Evolutionary conservation across 108 stramenopile species (phyloP).

Genomic region (Cyclotella atomus): DNA sequence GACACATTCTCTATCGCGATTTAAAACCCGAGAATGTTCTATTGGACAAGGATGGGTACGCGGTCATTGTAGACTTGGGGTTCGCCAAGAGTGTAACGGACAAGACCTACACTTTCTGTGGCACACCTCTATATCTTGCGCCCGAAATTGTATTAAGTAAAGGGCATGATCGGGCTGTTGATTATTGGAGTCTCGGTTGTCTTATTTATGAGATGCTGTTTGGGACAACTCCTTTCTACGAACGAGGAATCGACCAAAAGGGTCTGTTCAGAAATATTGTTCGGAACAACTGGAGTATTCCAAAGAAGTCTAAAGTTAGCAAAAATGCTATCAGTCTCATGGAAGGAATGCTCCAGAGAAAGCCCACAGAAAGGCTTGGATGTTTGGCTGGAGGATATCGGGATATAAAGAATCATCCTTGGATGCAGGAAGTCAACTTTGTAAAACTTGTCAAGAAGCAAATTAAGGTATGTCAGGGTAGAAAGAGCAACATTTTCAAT

Average conservation of each 20-base stretch:
- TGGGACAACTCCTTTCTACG: conserved; percentile 80
- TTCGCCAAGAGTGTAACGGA: conserved; percentile 77
- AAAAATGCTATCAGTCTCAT: conserved; percentile 41
- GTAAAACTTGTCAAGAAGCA: conserved; percentile 55
- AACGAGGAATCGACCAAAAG: conserved; percentile 62
- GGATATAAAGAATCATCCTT: conserved; percentile 73
- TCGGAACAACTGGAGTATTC: conserved; percentile 52
- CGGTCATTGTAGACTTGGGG: conserved; percentile 77
- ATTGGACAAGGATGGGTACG: conserved; percentile 62
- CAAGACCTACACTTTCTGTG: conserved; percentile 75
- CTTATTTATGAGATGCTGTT: conserved; percentile 86
- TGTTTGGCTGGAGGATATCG: conserved; percentile 54
- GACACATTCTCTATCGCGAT: conserved; percentile 86
- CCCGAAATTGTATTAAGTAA: conserved; percentile 69
- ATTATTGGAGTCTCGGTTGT: conserved; percentile 90
- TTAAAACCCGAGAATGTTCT: conserved; percentile 90
- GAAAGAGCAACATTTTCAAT: too few relatives aligned
- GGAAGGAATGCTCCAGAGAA: conserved; percentile 38
- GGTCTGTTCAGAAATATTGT: conserved; percentile 65
- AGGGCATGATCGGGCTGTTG: conserved; percentile 96
- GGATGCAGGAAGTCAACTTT: conserved; percentile 70
- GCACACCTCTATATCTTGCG: conserved; percentile 78
- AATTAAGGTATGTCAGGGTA: conserved; percentile 49
- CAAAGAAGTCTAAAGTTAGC: conserved; percentile 21
- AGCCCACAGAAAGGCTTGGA: conserved; percentile 45